Evolutionary conservation across 2,329 filamentous ascomycete genomes (phyloP).

Genomic region (Zasmidium angulare): DNA sequence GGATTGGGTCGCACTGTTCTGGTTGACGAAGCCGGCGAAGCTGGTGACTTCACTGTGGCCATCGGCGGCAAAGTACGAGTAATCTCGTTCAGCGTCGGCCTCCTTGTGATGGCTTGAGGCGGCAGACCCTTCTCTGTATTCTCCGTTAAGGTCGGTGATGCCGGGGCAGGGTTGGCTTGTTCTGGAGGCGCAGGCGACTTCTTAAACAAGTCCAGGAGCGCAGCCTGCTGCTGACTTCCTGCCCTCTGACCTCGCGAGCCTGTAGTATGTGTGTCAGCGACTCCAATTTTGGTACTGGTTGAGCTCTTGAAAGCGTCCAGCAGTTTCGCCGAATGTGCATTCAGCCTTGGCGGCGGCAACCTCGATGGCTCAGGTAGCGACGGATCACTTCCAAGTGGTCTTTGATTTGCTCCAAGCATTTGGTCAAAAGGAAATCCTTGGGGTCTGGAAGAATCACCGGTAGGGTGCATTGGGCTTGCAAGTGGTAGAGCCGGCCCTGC

Average conservation of each 20-base stretch:
- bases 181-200: conserved; percentile 17
- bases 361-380: conserved; percentile 57
- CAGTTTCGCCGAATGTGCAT: conserved; percentile 56
- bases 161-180: conserved; percentile 6
- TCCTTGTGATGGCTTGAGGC: conserved; percentile 10
- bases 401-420: conserved; percentile 16
- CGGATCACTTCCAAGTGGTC: conserved; percentile 40
- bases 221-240: conserved; percentile 44
- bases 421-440: background rate
- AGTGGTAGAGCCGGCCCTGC: background rate
- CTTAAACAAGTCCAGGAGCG: conserved; percentile 48
- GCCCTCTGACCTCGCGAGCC: conserved; percentile 14
- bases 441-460: background rate
- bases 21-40: background rate
- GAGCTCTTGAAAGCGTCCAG: conserved; percentile 57
- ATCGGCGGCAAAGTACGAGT: conserved; percentile 32
- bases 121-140: conserved; percentile 18
- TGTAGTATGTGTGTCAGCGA: conserved; percentile 15
- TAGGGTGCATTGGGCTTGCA: conserved; percentile 4
- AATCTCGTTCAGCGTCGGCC: conserved; percentile 33
- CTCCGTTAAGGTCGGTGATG: conserved; percentile 24
- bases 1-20: background rate
- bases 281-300: conserved; percentile 6
- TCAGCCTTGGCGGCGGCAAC: conserved; percentile 59
- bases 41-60: background rate